Base-by-base conservation (phyloP, 1,284 basidiomycete genomes). In the Boletus semigastroideus region DNA sequence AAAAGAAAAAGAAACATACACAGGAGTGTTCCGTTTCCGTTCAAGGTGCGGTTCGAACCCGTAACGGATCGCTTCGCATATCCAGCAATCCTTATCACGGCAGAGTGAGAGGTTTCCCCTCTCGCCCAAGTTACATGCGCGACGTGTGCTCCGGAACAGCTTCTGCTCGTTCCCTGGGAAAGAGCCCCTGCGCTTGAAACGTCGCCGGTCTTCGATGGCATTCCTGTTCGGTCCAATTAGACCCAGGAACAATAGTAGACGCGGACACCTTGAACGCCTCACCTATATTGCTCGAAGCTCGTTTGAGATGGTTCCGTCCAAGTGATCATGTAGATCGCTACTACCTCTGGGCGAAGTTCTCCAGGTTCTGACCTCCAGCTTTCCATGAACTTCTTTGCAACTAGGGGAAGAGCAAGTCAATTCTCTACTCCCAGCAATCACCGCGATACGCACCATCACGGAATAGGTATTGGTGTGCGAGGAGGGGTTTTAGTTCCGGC, bases 121-220 rank as follows among this genome's bases (percentile, higher is more conserved):
- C 37, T 64, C 62, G 0, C 62, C 62, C 14, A 64, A 25, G 8
- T 42, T 55, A 25, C 62, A 67, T 3, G 56, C 63, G 3, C 65
- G 62, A 16, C 1, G 9, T 0, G 59, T 57, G 7, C 63, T 30
- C 2, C 63, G 65, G 19, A 67, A 67, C 1, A 25, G 59, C 38
- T 67, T 64, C 28, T 54, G 53, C 46, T 64, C 62, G 36, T 64
- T 64, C 1, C 62, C 65, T 1, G 49, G 1, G 9, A 13, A 66
- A n/a, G 0, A 1, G 0, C 54, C 53, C n/a, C 1, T 27, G n/a
- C 17, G 34, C 10, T 11, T 44, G 31, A 59, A 65, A 8, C 44
- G 37, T 4, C 56, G 51, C 4, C 48, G 46, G 6, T 41, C 33
- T 37, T 65, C 62, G 16, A 67, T 51, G 1, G 20, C n/a, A 10